Conservation (phyloP, 148 eudicot species). For the Cornus florida region DNA sequence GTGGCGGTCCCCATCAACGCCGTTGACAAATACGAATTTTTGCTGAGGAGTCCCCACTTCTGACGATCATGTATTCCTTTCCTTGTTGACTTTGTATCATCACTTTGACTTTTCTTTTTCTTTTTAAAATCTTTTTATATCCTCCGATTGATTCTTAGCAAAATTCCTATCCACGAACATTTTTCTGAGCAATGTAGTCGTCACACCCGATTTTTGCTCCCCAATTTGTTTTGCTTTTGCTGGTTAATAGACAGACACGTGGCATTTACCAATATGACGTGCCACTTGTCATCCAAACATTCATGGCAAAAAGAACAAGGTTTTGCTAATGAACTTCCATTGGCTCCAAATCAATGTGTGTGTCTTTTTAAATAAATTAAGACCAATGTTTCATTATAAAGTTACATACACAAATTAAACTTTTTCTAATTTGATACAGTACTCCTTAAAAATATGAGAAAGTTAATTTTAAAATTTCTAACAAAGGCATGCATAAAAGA, state of each 20-base stretch:
- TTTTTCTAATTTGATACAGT: too few relatives aligned
- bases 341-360: too few relatives aligned
- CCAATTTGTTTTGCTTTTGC: too few relatives aligned
- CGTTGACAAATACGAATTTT: conserved; percentile 48
- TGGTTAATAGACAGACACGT: neutral
- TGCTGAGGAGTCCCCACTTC: conserved; percentile 35
- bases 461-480: too few relatives aligned
- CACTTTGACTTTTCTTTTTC: neutral
- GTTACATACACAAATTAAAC: too few relatives aligned
- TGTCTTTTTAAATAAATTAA: too few relatives aligned
- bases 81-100: neutral
- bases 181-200: neutral
- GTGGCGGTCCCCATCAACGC: conserved; percentile 56
- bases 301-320: too few relatives aligned
- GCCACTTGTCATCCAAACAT: neutral
- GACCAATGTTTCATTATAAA: too few relatives aligned
- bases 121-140: neutral
- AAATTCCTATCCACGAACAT: neutral
- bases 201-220: neutral
- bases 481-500: too few relatives aligned
- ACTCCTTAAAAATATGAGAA: too few relatives aligned
- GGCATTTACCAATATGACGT: neutral
- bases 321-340: too few relatives aligned
- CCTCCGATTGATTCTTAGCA: neutral
- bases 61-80: conserved; percentile 2